Conservation (phyloP, 2,329 filamentous ascomycete species). For the Paradendryphiella salina region DNA sequence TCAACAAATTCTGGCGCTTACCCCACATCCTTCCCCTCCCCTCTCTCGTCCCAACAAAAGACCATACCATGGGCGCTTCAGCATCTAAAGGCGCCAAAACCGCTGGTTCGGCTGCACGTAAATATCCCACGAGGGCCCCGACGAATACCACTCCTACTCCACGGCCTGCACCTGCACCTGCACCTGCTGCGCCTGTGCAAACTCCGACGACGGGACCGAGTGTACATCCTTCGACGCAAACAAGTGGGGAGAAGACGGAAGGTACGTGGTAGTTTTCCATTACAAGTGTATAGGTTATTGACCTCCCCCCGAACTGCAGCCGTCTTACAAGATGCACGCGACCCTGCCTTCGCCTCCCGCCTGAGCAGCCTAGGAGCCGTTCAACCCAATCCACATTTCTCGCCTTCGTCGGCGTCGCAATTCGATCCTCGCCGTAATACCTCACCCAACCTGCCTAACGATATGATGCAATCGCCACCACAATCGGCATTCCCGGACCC, state of each 20-base stretch:
- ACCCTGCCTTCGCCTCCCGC: slow-evolving; percentile 74
- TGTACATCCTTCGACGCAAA: slow-evolving; percentile 48
- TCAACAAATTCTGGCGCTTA: background rate
- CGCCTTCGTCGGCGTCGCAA: slow-evolving; percentile 57
- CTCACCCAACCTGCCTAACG: slow-evolving; percentile 26
- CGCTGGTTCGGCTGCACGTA: slow-evolving; percentile 55
- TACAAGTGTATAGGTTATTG: no score
- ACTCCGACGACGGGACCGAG: slow-evolving; percentile 45
- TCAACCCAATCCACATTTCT: slow-evolving; percentile 60
- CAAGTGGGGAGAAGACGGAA: slow-evolving; percentile 46
- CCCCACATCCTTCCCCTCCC: background rate
- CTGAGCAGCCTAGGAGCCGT: slow-evolving; percentile 68
- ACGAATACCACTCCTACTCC: slow-evolving; percentile 40
- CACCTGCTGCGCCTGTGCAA: slow-evolving; percentile 36
- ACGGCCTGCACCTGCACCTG: slow-evolving; percentile 21
- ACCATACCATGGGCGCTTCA: slow-evolving; percentile 58
- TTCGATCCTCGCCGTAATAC: slow-evolving; percentile 41
- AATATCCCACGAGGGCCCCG: slow-evolving; percentile 58
- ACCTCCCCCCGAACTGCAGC: slow-evolving; percentile 43
- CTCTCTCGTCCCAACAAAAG: no score
- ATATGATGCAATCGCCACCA: slow-evolving; percentile 38
- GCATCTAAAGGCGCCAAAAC: slow-evolving; percentile 60
- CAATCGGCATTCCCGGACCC: slow-evolving; percentile 40
- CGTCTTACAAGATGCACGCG: slow-evolving; percentile 63
- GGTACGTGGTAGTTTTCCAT: slow-evolving; percentile 27